Base-by-base conservation (phyloP, 805 yeast species). In the Nakazawaea wickerhamii region DNA sequence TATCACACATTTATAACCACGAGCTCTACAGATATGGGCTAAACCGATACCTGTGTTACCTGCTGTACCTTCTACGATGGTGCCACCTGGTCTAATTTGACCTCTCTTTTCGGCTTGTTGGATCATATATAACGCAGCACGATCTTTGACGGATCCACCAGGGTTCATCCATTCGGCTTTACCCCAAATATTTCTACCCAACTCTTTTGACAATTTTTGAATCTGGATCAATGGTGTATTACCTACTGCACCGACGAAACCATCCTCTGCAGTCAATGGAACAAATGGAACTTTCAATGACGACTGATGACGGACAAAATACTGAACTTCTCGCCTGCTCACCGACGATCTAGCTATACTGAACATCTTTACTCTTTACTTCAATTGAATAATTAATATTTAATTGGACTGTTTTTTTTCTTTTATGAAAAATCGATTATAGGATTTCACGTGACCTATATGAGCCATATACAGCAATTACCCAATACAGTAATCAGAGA, bases 41-140 rank as follows among this genome's bases (percentile, higher is more conserved):
- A 88, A 66, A 1, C 96, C 96, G 51, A 88, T 88, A 14, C 96
- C 96, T n/a, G 96, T 88, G 64, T 88, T 88, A 25, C 96, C 96
- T 3, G 96, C 96, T 10, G 96, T 87, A 6, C 95, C 95, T 62
- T 88, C 96, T 14, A 88, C 90, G 23, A 88, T 77, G 2, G 95
- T 88, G 26, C 93, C 95, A 7, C 95, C 93, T 4, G 88, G 77
- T 45, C 65, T 58, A 44, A 88, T 67, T 43, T 72, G 63, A 2
- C 88, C 88, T 47, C 68, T 68, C 27, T 60, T 57, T 57, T 88
- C 96, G 21, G 96, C 96, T 50, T 87, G 89, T 51, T 82, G 71
- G 40, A 88, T 68, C 49, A 88, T 70, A 55, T 67, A 86, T 28
- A 84, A 67, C 0, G 95, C 96, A 13, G 96, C 95, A 45, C 96